Evolutionary conservation across 495 filamentous ascomycete genomes (phyloP).

Genomic region (Hypoxylon lienhwacheense): DNA sequence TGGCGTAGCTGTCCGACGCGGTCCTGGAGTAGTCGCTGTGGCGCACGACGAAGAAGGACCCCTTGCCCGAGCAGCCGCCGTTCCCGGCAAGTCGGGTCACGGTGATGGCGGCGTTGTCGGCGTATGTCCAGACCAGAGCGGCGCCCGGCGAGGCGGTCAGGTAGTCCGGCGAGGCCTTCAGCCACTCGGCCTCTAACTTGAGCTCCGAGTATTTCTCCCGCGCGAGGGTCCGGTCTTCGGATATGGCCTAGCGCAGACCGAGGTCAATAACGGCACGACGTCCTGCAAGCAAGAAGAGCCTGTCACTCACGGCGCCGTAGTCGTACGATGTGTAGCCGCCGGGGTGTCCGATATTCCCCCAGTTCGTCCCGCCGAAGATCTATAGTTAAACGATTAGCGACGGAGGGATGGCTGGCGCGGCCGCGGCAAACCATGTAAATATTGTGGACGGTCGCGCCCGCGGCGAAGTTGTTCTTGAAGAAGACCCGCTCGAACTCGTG

Average conservation of each 20-base stretch:
- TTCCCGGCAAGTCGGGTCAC: constrained; percentile 60
- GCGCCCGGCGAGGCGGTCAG: constrained; percentile 55
- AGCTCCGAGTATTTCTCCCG: constrained; percentile 79
- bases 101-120: constrained; percentile 56
- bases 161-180: constrained; percentile 68
- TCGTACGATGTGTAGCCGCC: constrained; percentile 76
- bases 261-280: not conserved
- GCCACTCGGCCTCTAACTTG: constrained; percentile 73
- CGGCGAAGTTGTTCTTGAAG: constrained; percentile 75
- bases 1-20: constrained; percentile 61
- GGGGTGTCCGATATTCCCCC: constrained; percentile 77
- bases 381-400: constrained; percentile 32
- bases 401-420: constrained; percentile 12
- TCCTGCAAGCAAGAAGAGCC: not conserved
- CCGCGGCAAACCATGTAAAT: constrained; percentile 30
- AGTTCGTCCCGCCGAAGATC: constrained; percentile 75
- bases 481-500: constrained; percentile 75
- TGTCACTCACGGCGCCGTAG: constrained; percentile 57
- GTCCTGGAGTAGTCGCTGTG: constrained; percentile 62
- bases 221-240: constrained; percentile 63
- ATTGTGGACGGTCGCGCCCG: constrained; percentile 42
- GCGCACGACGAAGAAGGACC: constrained; percentile 65
- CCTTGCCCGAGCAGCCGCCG: constrained; percentile 44
- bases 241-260: constrained; percentile 45
- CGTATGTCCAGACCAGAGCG: constrained; percentile 38